Base-by-base conservation (phyloP, 495 filamentous ascomycete genomes). In the Chaetomidium leptoderma region DNA sequence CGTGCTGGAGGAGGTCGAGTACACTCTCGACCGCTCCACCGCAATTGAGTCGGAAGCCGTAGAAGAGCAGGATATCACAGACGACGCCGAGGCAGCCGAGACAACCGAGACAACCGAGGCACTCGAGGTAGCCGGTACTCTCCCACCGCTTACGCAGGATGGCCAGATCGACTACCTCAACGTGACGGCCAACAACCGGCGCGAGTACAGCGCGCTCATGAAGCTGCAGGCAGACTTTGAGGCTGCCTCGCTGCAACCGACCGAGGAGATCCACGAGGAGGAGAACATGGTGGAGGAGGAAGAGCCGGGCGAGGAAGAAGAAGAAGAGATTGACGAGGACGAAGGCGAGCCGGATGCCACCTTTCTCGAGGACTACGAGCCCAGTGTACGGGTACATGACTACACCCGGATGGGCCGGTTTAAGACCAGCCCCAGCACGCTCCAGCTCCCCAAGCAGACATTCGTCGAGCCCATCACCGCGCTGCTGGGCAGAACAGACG, bases 391-490 rank as follows among this genome's bases (percentile, higher is more conserved):
- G 14, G 70, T 82, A 16, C 93, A 97, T 67, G 81, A 83, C 4
- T 68, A 86, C 49, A 91, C 89, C 3, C 64, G 66, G 19, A 68
- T 81, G 37, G 87, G 86, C 3, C 79, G 84, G 59, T 90, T 80
- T 59, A 74, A 77, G 39, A 88, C 89, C 3, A 65, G 74, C 24
- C 91, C 92, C 6, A 77, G 74, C 39, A 96, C 92, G 0, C 59
- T 97, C 13, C 75, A 78, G 14, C 71, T 92, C 11, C 91, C 92
- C 0, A 80, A 81, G 60, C 66, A 74, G 17, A 76, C 78, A 3
- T 77, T 96, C 32, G 79, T 88, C 2, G 77, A 84, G 2, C 88
- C 89, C 2, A 84, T 92, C 23, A 75, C 79, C 4, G 61, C 76
- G 10, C 77, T 95, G 9, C 75, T 96, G 3, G 76, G 78, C 1